These are phyloP conservation scores for Rhododendron simsii DNA, from an alignment of 148 eudicot genomes.

Conservation along the genomic window DNA sequence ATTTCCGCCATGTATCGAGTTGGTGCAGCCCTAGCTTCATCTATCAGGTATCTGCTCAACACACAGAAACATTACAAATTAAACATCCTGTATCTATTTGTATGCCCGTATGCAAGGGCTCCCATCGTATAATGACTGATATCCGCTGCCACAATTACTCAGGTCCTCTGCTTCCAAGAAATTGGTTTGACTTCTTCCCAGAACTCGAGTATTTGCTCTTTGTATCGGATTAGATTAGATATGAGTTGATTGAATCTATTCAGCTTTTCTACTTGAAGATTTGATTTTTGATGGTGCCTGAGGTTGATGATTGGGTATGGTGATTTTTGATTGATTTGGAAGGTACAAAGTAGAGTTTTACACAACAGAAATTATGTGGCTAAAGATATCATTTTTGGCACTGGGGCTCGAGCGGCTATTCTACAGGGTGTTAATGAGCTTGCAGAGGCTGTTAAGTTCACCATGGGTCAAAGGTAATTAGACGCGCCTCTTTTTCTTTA, in stretches of 20 bases:
- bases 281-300: background rate
- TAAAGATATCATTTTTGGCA: constrained; percentile 78
- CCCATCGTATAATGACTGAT: background rate
- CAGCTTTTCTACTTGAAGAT: background rate
- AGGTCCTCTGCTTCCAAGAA: constrained; percentile 70
- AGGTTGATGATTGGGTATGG: background rate
- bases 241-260: background rate
- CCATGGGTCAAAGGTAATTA: constrained; percentile 94
- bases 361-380: constrained; percentile 73
- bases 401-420: constrained; percentile 73
- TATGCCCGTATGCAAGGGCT: background rate
- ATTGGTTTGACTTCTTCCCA: constrained; percentile 36
- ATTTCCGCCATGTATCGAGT: constrained; percentile 51
- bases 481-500: too few species aligned
- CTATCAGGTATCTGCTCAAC: constrained; percentile 48
- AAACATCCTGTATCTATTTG: too few species aligned
- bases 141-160: constrained; percentile 10
- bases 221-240: background rate
- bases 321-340: constrained; percentile 11
- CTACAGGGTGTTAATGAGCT: constrained; percentile 89
- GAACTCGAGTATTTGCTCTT: background rate
- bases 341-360: constrained; percentile 51
- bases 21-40: constrained; percentile 46
- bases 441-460: constrained; percentile 95
- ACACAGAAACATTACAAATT: background rate